Conservation (phyloP, 805 yeast genomes). For the Wickerhamiella lipophila region DNA sequence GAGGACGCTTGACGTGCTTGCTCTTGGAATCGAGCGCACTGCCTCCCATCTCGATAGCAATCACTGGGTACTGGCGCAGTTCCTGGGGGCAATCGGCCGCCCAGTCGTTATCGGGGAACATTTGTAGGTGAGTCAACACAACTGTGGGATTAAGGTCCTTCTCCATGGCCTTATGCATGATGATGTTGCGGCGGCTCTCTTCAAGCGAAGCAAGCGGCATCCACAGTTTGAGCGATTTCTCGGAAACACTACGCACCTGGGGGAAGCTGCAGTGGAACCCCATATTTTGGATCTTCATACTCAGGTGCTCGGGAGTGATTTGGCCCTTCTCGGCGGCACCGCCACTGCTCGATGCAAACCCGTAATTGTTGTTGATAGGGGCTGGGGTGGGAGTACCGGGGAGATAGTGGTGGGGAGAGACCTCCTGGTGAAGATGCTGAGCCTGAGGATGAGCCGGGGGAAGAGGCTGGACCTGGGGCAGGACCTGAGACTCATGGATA, state of each 20-base stretch:
- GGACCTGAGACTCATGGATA: not conserved
- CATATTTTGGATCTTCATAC: conserved; percentile 1
- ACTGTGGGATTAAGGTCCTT: conserved; percentile 23
- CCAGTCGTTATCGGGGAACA: conserved; percentile 18
- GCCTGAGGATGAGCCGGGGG: no score
- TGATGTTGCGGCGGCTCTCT: conserved; percentile 19
- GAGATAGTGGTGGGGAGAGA: no score
- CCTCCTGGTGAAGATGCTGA: no score
- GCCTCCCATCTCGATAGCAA: conserved; percentile 7
- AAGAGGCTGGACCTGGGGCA: not conserved
- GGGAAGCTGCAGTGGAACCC: conserved; percentile 7
- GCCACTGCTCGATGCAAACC: not conserved
- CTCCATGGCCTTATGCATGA: conserved; percentile 21
- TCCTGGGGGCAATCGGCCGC: conserved; percentile 11
- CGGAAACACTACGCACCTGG: not conserved
- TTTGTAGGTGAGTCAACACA: conserved; percentile 22
- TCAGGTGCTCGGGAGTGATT: conserved; percentile 5
- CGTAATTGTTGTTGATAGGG: not conserved
- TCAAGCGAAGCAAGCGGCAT: conserved; percentile 24
- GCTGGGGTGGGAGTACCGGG: not conserved
- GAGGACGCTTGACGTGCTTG: conserved; percentile 34
- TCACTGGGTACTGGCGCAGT: conserved; percentile 7
- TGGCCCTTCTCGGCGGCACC: not conserved
- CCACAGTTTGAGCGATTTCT: conserved; percentile 19
- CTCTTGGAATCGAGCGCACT: conserved; percentile 11